Evolutionary conservation across 2,329 filamentous ascomycete species (phyloP).

Genomic region (Fragosphaeria purpurea): DNA sequence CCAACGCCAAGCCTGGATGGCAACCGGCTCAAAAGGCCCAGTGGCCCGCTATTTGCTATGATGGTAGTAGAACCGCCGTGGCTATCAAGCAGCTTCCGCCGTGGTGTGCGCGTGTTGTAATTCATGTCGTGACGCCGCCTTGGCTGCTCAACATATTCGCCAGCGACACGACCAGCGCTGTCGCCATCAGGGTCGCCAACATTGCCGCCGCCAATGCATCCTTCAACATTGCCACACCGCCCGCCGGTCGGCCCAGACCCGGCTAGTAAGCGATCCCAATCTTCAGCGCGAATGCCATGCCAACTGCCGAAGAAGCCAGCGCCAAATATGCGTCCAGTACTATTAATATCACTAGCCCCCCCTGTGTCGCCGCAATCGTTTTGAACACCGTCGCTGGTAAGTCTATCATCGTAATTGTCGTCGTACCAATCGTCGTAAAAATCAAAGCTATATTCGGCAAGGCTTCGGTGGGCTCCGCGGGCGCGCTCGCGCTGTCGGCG

Average conservation of each 20-base stretch:
- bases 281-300: slow-evolving; percentile 56
- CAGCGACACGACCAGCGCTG: slow-evolving; percentile 15
- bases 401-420: slow-evolving; percentile 37
- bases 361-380: slow-evolving; percentile 27
- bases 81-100: slow-evolving; percentile 21
- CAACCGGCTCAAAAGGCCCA: slow-evolving; percentile 74
- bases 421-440: slow-evolving; percentile 97
- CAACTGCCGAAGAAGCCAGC: slow-evolving; percentile 60
- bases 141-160: slow-evolving; percentile 51
- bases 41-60: slow-evolving; percentile 76
- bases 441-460: slow-evolving; percentile 81
- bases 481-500: slow-evolving; percentile 58
- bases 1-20: slow-evolving; percentile 72
- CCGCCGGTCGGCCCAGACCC: slow-evolving; percentile 46
- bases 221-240: slow-evolving; percentile 21
- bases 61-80: slow-evolving; percentile 75
- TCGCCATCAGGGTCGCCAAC: slow-evolving; percentile 19
- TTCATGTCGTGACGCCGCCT: slow-evolving; percentile 74
- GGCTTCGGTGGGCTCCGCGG: slow-evolving; percentile 35
- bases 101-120: slow-evolving; percentile 59
- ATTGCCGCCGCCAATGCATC: slow-evolving; percentile 18
- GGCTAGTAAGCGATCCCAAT: slow-evolving; percentile 73
- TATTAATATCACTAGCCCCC: slow-evolving; percentile 7
- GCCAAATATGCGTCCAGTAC: slow-evolving; percentile 29
- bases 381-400: slow-evolving; percentile 63